These are phyloP conservation scores for Hysterium pulicare DNA, from an alignment of 2,329 filamentous ascomycete genomes.

Conservation along the genomic window DNA sequence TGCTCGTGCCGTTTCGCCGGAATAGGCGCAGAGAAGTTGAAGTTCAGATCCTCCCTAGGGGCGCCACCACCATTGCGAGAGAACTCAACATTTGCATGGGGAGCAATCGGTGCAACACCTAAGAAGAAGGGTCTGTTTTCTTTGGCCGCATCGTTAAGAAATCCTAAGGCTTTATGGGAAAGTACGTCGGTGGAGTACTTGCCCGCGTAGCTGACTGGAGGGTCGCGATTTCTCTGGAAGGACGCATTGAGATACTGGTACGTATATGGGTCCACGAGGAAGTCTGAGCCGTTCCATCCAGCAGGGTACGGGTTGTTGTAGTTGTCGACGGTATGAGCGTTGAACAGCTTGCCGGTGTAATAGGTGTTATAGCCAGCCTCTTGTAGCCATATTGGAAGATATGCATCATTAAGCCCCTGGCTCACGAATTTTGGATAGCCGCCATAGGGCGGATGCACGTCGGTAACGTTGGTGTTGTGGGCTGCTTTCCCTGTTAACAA, in stretches of 20 bases:
- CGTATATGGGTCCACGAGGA: slow-evolving; percentile 64
- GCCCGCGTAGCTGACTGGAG: slow-evolving; percentile 54
- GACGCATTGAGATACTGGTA: slow-evolving; percentile 66
- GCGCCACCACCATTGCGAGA: slow-evolving; percentile 28
- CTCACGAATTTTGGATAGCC: slow-evolving; percentile 65
- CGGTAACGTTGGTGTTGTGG: slow-evolving; percentile 69
- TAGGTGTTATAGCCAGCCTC: slow-evolving; percentile 66
- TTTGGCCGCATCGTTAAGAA: slow-evolving; percentile 59
- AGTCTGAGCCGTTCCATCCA: slow-evolving; percentile 58
- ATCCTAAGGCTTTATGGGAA: slow-evolving; percentile 55
- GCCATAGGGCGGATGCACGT: slow-evolving; percentile 45
- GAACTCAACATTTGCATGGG: slow-evolving; percentile 56
- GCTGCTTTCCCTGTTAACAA: slow-evolving; percentile 63
- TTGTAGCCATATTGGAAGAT: slow-evolving; percentile 69
- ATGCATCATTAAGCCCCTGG: slow-evolving; percentile 64
- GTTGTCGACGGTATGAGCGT: slow-evolving; percentile 58
- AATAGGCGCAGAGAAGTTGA: slow-evolving; percentile 50
- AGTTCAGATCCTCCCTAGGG: slow-evolving; percentile 15
- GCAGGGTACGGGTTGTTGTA: slow-evolving; percentile 57
- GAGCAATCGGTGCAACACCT: slow-evolving; percentile 62
- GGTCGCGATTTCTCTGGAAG: slow-evolving; percentile 58
- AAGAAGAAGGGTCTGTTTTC: slow-evolving; percentile 63
- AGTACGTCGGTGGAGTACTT: slow-evolving; percentile 59
- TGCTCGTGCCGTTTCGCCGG: slow-evolving; percentile 59
- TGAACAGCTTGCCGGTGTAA: slow-evolving; percentile 72